Evolutionary conservation across 148 eudicot genomes (phyloP), one percentile per base, ranked within the genome.

Genomic region (Salicornia ramosissima): DNA sequence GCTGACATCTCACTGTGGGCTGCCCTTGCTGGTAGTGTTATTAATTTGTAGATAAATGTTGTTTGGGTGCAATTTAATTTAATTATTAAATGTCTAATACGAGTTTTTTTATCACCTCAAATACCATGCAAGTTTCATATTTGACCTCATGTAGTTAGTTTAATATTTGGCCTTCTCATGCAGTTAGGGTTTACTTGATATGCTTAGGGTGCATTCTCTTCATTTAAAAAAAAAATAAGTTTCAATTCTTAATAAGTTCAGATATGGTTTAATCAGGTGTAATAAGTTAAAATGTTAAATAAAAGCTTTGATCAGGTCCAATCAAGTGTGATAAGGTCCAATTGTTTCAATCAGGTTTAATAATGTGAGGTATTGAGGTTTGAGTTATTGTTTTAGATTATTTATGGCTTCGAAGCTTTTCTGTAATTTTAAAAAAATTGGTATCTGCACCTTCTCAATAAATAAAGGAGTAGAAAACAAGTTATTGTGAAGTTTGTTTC

Each of bases 1-100:
- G 96, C 99, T 5, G 99, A 94, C 72, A 78, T 91, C 40, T 84
- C 84, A 64, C 70, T 91, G 74, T 94, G 96, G 96, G 79, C 87
- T 24, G 84, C 85, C 76, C 93, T 94, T 80, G 92, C 91, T 74
- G 96, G 99, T 94, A 77, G 31, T 24, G 50, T 34, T 59, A 65
- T 28, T 52, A 19, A 26, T 22, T 4, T 63, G 34, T 15, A n/a
- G 34, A 5, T 10, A 11, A 26, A 14, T 57, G 51, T 34, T 33
- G 33, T 46, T 49, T 16, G 50, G 16, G 40, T 13, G 36, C 53
- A 6, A 21, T 43, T 49, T 22, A 47, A 5, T 22, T 30, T 22
- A 46, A n/a, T 1, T 12, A 13, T 46, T 46, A 24, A 60, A 36
- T 28, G 52, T 69, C 43, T 24, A 13, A 39, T 22, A 22, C 16